Base-by-base conservation (phyloP, 73 alveolate species). In the Uronychia binucleata region DNA sequence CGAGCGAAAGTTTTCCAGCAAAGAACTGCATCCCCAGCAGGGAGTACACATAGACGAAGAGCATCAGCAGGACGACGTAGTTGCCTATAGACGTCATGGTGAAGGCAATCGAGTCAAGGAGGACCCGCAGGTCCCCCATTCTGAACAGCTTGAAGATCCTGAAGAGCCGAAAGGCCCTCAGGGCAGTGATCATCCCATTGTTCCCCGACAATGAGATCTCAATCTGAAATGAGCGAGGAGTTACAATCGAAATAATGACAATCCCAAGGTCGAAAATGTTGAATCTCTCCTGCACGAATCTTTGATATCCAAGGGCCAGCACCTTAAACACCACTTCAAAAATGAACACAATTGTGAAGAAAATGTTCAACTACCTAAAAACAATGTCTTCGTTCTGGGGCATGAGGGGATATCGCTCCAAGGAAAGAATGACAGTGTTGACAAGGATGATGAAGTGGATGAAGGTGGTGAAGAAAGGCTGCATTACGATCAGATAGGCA, bases 81-180 rank as follows among this genome's bases (percentile, higher is more conserved):
- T 82, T 67, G 28, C 88, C 88, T 26, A 86, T 79, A 1, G 86
- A 28, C 29, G 28, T 57, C 30, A 79, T 30, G 5, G 86, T 79
- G 19, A 57, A 28, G 30, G 77, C 30, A 0, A 79, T 59, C 26
- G 79, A 57, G 59, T 79, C 86, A 14, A 79, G 30, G 27, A 79
- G 86, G 1, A 79, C 57, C 58, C 78, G 26, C 58, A 79, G 31
- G 28, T 84, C 78, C 89, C 94, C 80, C 13, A 77, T 74, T 77
- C 91, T 83, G 31, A 85, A 84, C n/a, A 83, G 59, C 57, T 88
- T 83, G 33, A 94, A 90, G 58, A 93, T 90, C 87, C 98, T 81
- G 28, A 94, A 87, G 0, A 94, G 79, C 77, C 98, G 75, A 8
- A 94, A 77, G 0, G 97, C 90, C 77, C 97, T 85, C 19, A 93